Percentiles rank a stretch among this genome's conserved stretches.
Evolutionary conservation across 805 yeast species (phyloP).

Genomic region (Candida awuae): DNA sequence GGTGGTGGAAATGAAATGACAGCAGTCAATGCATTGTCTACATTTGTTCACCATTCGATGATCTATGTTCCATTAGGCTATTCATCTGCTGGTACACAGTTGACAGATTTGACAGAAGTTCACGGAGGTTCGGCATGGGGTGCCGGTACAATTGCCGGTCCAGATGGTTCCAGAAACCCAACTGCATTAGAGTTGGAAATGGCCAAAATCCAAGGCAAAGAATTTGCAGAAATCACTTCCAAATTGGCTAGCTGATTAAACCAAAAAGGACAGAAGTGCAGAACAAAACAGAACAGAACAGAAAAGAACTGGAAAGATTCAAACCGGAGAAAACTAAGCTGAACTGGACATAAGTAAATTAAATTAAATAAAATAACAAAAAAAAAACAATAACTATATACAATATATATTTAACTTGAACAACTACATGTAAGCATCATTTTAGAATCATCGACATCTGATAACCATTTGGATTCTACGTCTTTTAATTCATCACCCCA

Average conservation of each 20-base stretch:
- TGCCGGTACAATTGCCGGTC: slow-evolving; percentile 72
- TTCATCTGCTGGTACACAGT: slow-evolving; percentile 45
- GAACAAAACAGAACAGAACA: too few species aligned
- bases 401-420: slow-evolving; percentile 31
- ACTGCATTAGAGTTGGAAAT: slow-evolving; percentile 52
- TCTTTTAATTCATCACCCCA: slow-evolving; percentile 65
- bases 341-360: neutral
- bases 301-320: too few species aligned
- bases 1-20: slow-evolving; percentile 85
- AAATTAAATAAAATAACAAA: too few species aligned
- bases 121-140: slow-evolving; percentile 87
- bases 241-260: slow-evolving; percentile 2
- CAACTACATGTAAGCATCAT: slow-evolving; percentile 74
- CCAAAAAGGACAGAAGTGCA: too few species aligned
- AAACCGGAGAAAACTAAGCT: too few species aligned
- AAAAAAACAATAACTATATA: too few species aligned
- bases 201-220: slow-evolving; percentile 60
- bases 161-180: slow-evolving; percentile 69
- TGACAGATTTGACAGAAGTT: slow-evolving; percentile 49
- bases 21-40: slow-evolving; percentile 52
- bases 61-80: slow-evolving; percentile 74
- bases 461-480: slow-evolving; percentile 47
- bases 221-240: slow-evolving; percentile 24
- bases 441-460: slow-evolving; percentile 42
- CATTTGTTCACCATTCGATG: slow-evolving; percentile 73